phyloP scores from a whole-genome alignment of 2,329 filamentous ascomycete species.

The Microascus cirrosus region DNA sequence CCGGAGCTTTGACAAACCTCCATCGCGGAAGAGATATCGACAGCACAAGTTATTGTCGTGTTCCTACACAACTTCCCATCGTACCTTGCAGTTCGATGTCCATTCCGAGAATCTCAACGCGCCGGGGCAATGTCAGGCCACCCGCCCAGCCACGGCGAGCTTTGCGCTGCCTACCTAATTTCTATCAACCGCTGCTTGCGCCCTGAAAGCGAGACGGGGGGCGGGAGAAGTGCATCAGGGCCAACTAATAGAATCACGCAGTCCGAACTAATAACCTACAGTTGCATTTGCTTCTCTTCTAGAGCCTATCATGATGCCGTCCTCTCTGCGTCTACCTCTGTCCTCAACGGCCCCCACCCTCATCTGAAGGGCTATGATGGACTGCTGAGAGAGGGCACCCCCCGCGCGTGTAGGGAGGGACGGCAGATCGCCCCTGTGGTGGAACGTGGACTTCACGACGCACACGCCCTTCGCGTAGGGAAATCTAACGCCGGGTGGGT shows the following conservation, averaged over 20 bases:
- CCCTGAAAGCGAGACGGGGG: neutral
- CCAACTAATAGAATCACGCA: neutral
- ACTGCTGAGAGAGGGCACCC: neutral
- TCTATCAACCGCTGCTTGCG: neutral
- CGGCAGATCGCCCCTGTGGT: neutral
- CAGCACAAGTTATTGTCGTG: neutral
- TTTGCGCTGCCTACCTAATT: neutral
- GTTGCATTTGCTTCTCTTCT: neutral
- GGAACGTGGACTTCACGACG: neutral
- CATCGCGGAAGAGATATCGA: neutral
- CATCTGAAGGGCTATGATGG: neutral
- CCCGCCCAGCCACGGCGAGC: neutral
- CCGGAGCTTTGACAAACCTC: too few species aligned
- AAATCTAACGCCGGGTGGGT: neutral
- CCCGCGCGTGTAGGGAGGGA: too few species aligned
- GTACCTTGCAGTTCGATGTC: neutral
- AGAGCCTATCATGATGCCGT: neutral
- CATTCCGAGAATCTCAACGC: neutral
- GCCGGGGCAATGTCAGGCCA: neutral
- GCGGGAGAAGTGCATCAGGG: neutral
- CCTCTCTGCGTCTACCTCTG: neutral
- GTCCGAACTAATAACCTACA: neutral
- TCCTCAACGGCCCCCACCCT: neutral
- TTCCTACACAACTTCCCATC: neutral
- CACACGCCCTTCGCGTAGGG: neutral